Conservation (phyloP, 1,139 yeast species). For the Magnusiomyces suaveolens region DNA sequence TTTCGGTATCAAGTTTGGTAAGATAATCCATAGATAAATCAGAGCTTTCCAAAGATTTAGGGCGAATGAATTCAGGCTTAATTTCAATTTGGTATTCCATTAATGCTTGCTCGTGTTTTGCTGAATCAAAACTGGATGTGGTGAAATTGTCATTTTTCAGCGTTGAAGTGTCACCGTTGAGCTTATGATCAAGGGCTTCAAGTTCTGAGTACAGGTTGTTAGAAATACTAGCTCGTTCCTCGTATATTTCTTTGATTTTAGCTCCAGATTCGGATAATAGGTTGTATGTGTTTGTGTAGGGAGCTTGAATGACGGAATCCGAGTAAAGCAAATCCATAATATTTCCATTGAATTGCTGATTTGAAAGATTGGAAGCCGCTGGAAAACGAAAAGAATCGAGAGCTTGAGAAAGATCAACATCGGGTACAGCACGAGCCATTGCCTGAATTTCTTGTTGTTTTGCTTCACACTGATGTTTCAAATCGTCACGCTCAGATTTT, state of each 20-base stretch:
- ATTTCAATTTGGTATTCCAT: slow-evolving; percentile 1
- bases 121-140: not conserved
- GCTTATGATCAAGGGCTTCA: slow-evolving; percentile 6
- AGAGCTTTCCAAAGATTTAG: slow-evolving; percentile 10
- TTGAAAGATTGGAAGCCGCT: not conserved
- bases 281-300: slow-evolving; percentile 3
- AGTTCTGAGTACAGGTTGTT: slow-evolving; percentile 8
- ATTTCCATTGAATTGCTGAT: not conserved
- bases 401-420: slow-evolving; percentile 18
- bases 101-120: not conserved
- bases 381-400: slow-evolving; percentile 9
- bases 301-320: slow-evolving; percentile 7
- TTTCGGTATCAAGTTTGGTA: slow-evolving; percentile 23
- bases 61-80: slow-evolving; percentile 7
- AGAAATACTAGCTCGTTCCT: slow-evolving; percentile 10
- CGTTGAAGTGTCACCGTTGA: slow-evolving; percentile 5
- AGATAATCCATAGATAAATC: slow-evolving; percentile 21
- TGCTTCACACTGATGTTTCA: slow-evolving; percentile 22
- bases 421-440: slow-evolving; percentile 27
- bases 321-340: not conserved
- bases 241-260: slow-evolving; percentile 8
- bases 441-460: slow-evolving; percentile 20
- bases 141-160: not conserved
- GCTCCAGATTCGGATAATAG: slow-evolving; percentile 2
- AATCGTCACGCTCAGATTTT: slow-evolving; percentile 25